Percentiles rank a stretch among this genome's conserved stretches.
These are phyloP conservation scores for Hypomyces perniciosus DNA, from an alignment of 2,329 filamentous ascomycete genomes.

Conservation along the genomic window DNA sequence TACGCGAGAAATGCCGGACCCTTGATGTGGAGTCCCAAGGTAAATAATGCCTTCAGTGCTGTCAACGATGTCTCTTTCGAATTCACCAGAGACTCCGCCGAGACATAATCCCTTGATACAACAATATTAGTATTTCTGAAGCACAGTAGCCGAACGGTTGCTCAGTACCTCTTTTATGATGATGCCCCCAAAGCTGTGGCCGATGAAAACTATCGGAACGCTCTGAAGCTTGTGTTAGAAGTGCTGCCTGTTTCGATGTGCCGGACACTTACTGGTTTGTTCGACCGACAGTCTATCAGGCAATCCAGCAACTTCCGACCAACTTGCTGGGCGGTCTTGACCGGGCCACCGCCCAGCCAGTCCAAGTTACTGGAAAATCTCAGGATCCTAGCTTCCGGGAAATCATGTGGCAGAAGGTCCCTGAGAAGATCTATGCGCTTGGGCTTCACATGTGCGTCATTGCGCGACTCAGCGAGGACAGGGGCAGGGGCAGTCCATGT, in stretches of 20 bases:
- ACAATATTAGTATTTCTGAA: neutral
- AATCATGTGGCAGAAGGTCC: conserved; percentile 13
- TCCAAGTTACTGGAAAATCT: conserved; percentile 17
- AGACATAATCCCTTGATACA: neutral
- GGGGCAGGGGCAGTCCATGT: conserved; percentile 12
- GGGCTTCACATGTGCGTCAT: neutral
- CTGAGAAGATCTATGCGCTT: conserved; percentile 11
- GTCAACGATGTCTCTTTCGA: conserved; percentile 6
- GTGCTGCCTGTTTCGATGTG: no score
- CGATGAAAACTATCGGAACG: conserved; percentile 18
- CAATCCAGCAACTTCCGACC: conserved; percentile 10
- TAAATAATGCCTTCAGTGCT: conserved; percentile 15
- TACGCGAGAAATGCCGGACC: conserved; percentile 8
- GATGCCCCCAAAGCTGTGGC: conserved; percentile 19
- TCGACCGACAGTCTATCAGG: conserved; percentile 1
- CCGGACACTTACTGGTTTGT: neutral
- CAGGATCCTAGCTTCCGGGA: conserved; percentile 17
- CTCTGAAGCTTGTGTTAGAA: neutral
- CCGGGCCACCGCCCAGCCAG: conserved; percentile 17
- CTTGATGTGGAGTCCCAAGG: conserved; percentile 16
- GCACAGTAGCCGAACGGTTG: neutral
- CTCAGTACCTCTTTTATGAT: conserved; percentile 15
- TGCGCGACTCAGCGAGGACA: neutral
- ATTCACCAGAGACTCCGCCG: neutral
- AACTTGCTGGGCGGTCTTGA: conserved; percentile 16